Percentiles rank a stretch among this genome's conserved stretches.
Conservation (phyloP, 768 basidiomycete species). For the Neoboletus brunneissimus region DNA sequence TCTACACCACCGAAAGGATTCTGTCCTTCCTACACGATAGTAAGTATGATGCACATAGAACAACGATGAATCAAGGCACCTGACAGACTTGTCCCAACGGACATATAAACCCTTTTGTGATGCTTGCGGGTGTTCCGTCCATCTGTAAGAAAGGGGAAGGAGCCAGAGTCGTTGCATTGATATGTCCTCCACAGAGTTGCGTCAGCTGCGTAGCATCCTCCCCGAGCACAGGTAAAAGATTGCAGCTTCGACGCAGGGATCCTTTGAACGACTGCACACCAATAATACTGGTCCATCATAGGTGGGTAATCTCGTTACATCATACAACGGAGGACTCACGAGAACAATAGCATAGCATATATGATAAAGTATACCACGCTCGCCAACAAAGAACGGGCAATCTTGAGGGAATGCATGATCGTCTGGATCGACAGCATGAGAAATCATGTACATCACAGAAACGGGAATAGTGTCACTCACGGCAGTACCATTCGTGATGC, state of each 20-base stretch:
- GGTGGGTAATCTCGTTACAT: not conserved
- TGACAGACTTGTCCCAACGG: constrained; percentile 81
- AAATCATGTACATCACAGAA: not conserved
- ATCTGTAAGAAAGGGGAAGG: constrained; percentile 40
- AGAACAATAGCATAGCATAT: constrained; percentile 87
- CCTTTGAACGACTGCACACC: constrained; percentile 95
- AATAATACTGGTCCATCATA: constrained; percentile 53
- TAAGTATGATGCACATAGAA: not conserved
- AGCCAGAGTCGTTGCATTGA: constrained; percentile 57
- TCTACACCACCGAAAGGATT: constrained; percentile 68
- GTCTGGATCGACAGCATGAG: constrained; percentile 41
- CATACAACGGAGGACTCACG: constrained; percentile 43
- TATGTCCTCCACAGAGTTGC: constrained; percentile 79
- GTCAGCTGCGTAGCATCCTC: constrained; percentile 45
- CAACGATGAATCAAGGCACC: constrained; percentile 40
- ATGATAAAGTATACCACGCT: constrained; percentile 89
- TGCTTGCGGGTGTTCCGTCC: constrained; percentile 37
- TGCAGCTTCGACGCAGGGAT: constrained; percentile 67
- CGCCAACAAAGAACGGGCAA: constrained; percentile 83
- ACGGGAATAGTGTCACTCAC: constrained; percentile 41
- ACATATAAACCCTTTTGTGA: constrained; percentile 84
- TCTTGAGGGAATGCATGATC: constrained; percentile 90
- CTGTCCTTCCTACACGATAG: constrained; percentile 45
- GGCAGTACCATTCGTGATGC: constrained; percentile 89
- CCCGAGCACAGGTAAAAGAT: constrained; percentile 52